Base-by-base conservation (phyloP, 108 stramenopile species). In the Aureococcus anophagefferens region DNA sequence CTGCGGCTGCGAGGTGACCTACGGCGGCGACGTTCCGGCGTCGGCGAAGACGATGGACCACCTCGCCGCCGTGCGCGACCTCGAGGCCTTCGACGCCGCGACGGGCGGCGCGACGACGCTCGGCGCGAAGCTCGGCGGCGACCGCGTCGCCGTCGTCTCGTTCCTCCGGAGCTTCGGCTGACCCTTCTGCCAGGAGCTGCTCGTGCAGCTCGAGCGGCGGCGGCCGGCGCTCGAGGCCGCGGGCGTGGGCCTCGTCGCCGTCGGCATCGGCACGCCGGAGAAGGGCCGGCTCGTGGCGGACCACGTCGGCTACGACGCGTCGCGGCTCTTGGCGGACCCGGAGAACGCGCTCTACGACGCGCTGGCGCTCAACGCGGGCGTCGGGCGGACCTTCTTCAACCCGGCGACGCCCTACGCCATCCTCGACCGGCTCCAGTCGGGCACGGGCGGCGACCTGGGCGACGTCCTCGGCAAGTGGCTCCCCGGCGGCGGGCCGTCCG, bases 151-250 rank as follows among this genome's bases (percentile, higher is more conserved):
- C 51, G 51, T 59, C 51, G 51, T 59, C 21, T 18, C 51, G 21
- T 59, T 59, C 51, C 51, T 59, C 21, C 51, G 51, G 51, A 25
- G 21, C 25, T 59, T 59, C 25, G 51, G 51, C 21, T 59, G 51
- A 59, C 51, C 51, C 51, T 59, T 59, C 51, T 59, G 51, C 51
- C 51, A 59, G 51, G 51, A 59, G 51, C 51, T 59, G 0, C 51
- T 59, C 21, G 51, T 59, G 7, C 51, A 59, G 51, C 51, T 59
- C 21, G 51, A 59, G 51, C 17, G 51, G 21, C 21, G 25, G 51
- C 51, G 14, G 21, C 25, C 51, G 51, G 25, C 1, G 51, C 51
- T 59, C 51, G 21, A 25, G 25, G 25, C 4, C 21, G 51, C 1
- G 21, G 51, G 51, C 51, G 51, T 59, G 21, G 51, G 25, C 14